phyloP scores from a whole-genome alignment of 768 basidiomycete species.

The Psilocybe subaeruginosa region DNA sequence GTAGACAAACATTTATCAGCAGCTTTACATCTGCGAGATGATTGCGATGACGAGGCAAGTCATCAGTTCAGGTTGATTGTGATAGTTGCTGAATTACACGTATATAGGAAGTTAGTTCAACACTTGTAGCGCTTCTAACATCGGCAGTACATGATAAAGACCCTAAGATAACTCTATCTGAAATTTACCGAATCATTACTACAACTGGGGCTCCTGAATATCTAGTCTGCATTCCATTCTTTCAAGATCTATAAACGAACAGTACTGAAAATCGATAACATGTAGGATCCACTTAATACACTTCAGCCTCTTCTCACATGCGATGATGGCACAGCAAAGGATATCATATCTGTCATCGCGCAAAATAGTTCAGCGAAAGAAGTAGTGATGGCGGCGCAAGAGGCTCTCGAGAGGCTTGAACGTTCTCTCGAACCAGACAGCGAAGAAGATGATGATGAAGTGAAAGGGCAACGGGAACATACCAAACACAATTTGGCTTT shows the following conservation, averaged over 20 bases:
- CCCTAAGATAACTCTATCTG: constrained; percentile 28
- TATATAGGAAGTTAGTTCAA: constrained; percentile 27
- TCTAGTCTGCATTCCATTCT: constrained; percentile 25
- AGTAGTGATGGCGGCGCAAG: constrained; percentile 48
- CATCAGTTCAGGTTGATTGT: neutral
- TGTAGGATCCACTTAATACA: constrained; percentile 41
- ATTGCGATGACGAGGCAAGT: constrained; percentile 19
- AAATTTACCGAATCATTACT: constrained; percentile 33
- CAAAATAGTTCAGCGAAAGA: constrained; percentile 48
- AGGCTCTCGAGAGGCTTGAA: constrained; percentile 42
- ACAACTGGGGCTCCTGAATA: constrained; percentile 18
- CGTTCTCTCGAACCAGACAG: constrained; percentile 28
- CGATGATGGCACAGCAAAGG: constrained; percentile 37
- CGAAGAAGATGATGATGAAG: constrained; percentile 26
- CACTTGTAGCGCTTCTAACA: constrained; percentile 36
- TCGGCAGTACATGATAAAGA: constrained; percentile 36
- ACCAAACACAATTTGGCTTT: constrained; percentile 14
- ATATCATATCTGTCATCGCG: constrained; percentile 43
- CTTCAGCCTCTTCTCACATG: constrained; percentile 44
- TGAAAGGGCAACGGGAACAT: neutral
- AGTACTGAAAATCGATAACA: neutral
- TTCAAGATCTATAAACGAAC: neutral
- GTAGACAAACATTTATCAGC: constrained; percentile 13
- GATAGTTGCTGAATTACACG: neutral
- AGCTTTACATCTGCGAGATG: constrained; percentile 16